Percentiles rank a stretch among this genome's conserved stretches.
Conservation (phyloP, 73 alveolate genomes). For the Chromera velia region DNA sequence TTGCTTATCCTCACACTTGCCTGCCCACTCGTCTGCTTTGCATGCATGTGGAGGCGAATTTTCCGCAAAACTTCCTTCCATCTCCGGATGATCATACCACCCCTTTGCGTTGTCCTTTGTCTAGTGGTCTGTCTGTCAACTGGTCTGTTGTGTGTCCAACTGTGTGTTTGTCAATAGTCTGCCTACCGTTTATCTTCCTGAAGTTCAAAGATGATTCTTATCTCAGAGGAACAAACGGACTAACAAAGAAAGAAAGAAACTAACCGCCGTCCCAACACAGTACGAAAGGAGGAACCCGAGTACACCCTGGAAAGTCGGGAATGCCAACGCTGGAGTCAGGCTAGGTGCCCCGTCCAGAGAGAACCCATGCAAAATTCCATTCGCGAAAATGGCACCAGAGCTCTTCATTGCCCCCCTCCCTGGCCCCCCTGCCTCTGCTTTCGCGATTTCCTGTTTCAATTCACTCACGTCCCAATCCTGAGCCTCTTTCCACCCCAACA, state of each 20-base stretch:
- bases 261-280: neutral
- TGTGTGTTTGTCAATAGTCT: neutral
- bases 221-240: no score
- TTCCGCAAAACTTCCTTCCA: no score
- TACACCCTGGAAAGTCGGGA: neutral
- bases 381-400: neutral
- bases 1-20: no score
- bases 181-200: neutral
- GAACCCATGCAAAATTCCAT: neutral
- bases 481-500: neutral
- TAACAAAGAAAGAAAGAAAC: no score
- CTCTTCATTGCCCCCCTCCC: neutral
- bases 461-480: neutral
- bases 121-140: no score
- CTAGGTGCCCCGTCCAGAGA: neutral
- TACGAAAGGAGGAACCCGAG: neutral
- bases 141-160: neutral
- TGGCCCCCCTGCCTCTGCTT: neutral
- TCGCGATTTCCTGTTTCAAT: neutral
- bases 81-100: no score
- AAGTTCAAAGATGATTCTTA: no score
- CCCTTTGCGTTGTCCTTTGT: no score
- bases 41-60: no score
- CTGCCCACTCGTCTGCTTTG: no score
- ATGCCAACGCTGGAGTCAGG: neutral